Base-by-base conservation (phyloP, 1,284 basidiomycete genomes). In the Bjerkandera adusta region DNA sequence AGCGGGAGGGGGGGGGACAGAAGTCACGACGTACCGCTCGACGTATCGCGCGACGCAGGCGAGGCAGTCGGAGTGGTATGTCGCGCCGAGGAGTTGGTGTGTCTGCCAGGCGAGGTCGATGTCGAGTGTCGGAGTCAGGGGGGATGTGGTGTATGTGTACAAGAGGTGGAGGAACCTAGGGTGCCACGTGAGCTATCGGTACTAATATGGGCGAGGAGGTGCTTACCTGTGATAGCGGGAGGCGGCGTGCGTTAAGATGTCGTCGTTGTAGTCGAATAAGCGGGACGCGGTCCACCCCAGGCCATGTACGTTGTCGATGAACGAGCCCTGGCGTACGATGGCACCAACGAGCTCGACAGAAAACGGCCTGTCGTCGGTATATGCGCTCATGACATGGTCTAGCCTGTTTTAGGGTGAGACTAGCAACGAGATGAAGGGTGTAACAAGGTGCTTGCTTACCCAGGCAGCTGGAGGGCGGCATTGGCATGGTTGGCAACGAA, bases 61-160 rank as follows among this genome's bases (percentile, higher is more conserved):
- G 37, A 56, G 55, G 25, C 70, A 70, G 38, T 71, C 59, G 1
- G 54, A 26, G 4, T 43, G 48, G 38, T 73, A 76, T 10, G 48
- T 56, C 12, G 43, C 43, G 5, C 57, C 58, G 48, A 64, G 61
- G 21, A 75, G 62, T 42, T 75, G 73, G 38, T 75, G 75, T 0
- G 72, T 71, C 48, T 77, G 73, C 73, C 75, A 76, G 13, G 65
- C 66, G 5, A 76, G 57, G 48, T 77, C 75, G 22, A 74, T 71
- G 36, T 70, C 69, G 18, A 71, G 58, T n/a, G 68, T 70, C 1
- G 68, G 68, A n/a, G 70, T 68, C 45, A 68, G 64, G 10, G 65
- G 56, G 5, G 48, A 55, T 10, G 43, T 37, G 2, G 67, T 58
- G 0, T 63, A 60, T 7, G 58, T 59, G 12, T 65, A 55, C 62